phyloP scores from a whole-genome alignment of 2,329 filamentous ascomycete genomes.

The Diaporthe citrichinensis region DNA sequence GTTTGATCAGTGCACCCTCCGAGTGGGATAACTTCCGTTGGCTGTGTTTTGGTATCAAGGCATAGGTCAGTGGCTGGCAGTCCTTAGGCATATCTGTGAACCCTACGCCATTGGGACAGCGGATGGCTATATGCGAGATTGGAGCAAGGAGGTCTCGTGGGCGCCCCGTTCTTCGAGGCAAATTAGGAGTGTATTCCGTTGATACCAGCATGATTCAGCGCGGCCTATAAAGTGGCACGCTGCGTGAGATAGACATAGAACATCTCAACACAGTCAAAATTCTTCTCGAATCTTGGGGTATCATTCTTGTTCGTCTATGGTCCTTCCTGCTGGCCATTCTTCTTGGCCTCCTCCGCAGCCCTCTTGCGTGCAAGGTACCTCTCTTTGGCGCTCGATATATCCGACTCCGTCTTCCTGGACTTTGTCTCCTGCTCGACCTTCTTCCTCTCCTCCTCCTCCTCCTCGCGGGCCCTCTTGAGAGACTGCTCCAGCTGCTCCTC shows the following conservation, averaged over 20 bases:
- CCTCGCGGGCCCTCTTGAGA: slow-evolving; percentile 79
- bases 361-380: slow-evolving; percentile 83
- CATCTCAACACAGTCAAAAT: slow-evolving; percentile 4
- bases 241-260: slow-evolving; percentile 9
- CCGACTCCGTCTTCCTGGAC: slow-evolving; percentile 82
- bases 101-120: background rate
- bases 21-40: background rate
- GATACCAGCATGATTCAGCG: background rate
- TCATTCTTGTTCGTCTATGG: slow-evolving; percentile 32
- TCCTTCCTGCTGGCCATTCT: slow-evolving; percentile 55
- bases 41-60: background rate
- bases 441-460: slow-evolving; percentile 75
- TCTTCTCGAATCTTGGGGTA: slow-evolving; percentile 17
- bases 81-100: background rate
- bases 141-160: background rate
- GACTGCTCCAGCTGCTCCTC: slow-evolving; percentile 82
- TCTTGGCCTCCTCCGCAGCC: slow-evolving; percentile 79
- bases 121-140: background rate
- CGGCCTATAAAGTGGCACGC: background rate
- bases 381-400: slow-evolving; percentile 84
- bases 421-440: slow-evolving; percentile 77
- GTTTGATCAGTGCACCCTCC: background rate
- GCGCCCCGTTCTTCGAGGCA: background rate
- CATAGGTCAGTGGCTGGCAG: background rate
- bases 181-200: background rate